Conservation (phyloP, 306 rosid species). For the Glycyrrhiza uralensis region DNA sequence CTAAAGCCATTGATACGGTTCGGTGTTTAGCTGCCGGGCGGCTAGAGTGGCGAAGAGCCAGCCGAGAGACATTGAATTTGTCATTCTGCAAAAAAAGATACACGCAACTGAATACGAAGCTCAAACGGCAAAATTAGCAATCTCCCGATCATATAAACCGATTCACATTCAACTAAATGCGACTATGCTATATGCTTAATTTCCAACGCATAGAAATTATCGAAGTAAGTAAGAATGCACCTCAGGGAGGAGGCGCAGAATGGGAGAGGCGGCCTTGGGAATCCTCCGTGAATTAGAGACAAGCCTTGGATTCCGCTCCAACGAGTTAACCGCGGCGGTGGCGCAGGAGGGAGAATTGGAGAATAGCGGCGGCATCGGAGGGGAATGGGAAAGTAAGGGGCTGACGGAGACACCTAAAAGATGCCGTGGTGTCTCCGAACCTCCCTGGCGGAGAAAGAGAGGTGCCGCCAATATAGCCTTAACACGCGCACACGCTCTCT, state of each 20-base stretch:
- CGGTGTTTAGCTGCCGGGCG: constrained; percentile 22
- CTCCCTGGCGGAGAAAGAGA: constrained; percentile 35
- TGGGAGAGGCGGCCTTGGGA: constrained; percentile 21
- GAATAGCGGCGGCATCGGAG: constrained; percentile 40
- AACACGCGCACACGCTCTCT: not conserved
- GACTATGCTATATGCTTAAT: not conserved
- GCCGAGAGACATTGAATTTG: constrained; percentile 27
- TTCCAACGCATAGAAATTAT: not conserved
- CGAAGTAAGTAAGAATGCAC: constrained; percentile 34
- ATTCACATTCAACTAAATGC: not conserved
- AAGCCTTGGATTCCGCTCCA: constrained; percentile 12
- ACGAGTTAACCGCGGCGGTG: constrained; percentile 20
- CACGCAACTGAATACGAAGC: not conserved
- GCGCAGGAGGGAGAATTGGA: constrained; percentile 47
- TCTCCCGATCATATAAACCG: not conserved
- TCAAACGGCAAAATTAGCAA: not conserved
- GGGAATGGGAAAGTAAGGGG: not conserved
- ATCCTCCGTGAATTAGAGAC: constrained; percentile 5
- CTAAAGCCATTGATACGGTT: constrained; percentile 55
- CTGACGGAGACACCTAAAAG: constrained; percentile 42
- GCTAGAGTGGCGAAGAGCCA: constrained; percentile 32
- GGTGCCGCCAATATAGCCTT: constrained; percentile 2
- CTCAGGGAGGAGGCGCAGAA: constrained; percentile 33
- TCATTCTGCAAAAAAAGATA: constrained; percentile 43
- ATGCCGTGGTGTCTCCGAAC: constrained; percentile 26